A percentile compares a stretch with the other conserved stretches of the same genome.
phyloP scores from a whole-genome alignment of 768 basidiomycete species.

The Tricholoma furcatifolium region DNA sequence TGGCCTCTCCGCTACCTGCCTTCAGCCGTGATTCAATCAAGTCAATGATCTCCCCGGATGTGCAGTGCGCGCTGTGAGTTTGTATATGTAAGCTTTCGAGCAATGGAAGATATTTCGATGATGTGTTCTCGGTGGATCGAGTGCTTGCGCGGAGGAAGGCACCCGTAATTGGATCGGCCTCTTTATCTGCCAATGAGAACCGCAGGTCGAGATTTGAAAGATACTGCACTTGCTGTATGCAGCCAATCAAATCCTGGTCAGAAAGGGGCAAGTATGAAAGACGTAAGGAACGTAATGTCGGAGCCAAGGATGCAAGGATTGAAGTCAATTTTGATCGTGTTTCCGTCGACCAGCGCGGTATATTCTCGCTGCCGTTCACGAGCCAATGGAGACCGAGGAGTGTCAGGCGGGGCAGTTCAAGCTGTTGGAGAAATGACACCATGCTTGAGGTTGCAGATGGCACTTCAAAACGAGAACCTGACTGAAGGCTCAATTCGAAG shows the following conservation, averaged over 20 bases:
- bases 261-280: constrained; percentile 39
- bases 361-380: constrained; percentile 11
- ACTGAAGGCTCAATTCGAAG: constrained; percentile 33
- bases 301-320: constrained; percentile 24
- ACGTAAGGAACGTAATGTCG: constrained; percentile 29
- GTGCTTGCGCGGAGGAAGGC: constrained; percentile 25
- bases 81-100: constrained; percentile 29
- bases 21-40: constrained; percentile 34
- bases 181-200: constrained; percentile 30
- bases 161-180: constrained; percentile 37
- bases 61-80: constrained; percentile 32
- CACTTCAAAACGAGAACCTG: constrained; percentile 8
- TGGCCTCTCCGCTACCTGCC: constrained; percentile 3
- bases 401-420: constrained; percentile 28
- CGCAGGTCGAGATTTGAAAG: constrained; percentile 32
- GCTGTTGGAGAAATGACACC: constrained; percentile 28
- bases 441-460: constrained; percentile 21
- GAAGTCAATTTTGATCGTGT: constrained; percentile 26
- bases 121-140: neutral
- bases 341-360: constrained; percentile 4
- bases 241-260: constrained; percentile 29
- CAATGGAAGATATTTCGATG: constrained; percentile 20
- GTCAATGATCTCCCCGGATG: constrained; percentile 21
- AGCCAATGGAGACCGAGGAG: constrained; percentile 36
- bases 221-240: constrained; percentile 27